These are phyloP conservation scores for Plantago major DNA, from an alignment of 257 asterid genomes.

Conservation along the genomic window DNA sequence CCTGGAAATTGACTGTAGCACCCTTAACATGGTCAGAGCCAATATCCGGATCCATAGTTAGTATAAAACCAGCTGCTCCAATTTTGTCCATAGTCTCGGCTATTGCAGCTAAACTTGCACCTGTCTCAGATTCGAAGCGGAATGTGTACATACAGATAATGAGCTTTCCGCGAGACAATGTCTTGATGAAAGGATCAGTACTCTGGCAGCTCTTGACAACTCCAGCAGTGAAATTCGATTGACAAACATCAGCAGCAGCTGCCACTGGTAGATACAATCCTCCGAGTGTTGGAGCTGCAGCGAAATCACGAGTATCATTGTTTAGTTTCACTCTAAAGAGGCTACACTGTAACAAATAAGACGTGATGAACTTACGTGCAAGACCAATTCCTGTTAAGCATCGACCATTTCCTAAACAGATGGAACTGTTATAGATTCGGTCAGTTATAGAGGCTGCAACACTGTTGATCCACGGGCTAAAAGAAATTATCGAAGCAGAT, in stretches of 20 bases:
- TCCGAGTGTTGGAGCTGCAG: slow-evolving; percentile 57
- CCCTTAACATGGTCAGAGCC: slow-evolving; percentile 47
- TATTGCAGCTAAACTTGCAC: slow-evolving; percentile 42
- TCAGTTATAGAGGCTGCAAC: slow-evolving; percentile 67
- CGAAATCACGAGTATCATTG: background rate
- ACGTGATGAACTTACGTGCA: slow-evolving; percentile 37
- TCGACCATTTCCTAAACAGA: slow-evolving; percentile 47
- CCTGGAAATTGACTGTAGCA: slow-evolving; percentile 30
- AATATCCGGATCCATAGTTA: slow-evolving; percentile 58
- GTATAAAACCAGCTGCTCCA: slow-evolving; percentile 68
- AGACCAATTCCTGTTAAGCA: slow-evolving; percentile 45
- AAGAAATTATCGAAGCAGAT: slow-evolving; percentile 50
- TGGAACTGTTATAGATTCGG: slow-evolving; percentile 43
- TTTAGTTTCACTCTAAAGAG: background rate
- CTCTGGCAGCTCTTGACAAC: slow-evolving; percentile 57
- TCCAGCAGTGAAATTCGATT: slow-evolving; percentile 34
- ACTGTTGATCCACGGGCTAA: slow-evolving; percentile 68
- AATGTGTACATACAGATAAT: slow-evolving; percentile 50
- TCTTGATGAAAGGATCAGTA: slow-evolving; percentile 36
- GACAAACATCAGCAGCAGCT: slow-evolving; percentile 63
- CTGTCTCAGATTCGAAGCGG: slow-evolving; percentile 48
- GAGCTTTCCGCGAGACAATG: slow-evolving; percentile 54
- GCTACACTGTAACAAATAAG: background rate
- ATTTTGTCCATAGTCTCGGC: slow-evolving; percentile 38
- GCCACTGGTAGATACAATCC: slow-evolving; percentile 38